Conservation (phyloP, 2,329 filamentous ascomycete genomes). For the Alternaria arborescens region DNA sequence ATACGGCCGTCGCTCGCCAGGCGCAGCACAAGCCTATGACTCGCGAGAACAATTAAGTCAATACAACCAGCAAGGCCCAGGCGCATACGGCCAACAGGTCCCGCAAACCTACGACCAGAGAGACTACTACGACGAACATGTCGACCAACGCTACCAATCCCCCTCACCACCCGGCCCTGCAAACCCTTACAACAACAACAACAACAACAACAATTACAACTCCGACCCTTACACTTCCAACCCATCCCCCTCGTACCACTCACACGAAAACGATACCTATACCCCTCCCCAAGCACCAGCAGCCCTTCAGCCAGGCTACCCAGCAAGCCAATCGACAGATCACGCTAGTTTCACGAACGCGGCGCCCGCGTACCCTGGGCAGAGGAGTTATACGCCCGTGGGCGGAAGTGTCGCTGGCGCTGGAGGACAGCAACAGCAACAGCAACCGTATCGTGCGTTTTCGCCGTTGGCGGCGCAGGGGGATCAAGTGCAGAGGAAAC, state of each 20-base stretch:
- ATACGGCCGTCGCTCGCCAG: constrained; percentile 28
- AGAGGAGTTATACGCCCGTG: constrained; percentile 11
- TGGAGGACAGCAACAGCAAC: background rate
- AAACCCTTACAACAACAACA: constrained; percentile 1
- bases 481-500: background rate
- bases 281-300: constrained; percentile 1
- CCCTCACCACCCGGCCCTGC: constrained; percentile 2
- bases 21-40: constrained; percentile 21
- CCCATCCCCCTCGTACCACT: constrained; percentile 9
- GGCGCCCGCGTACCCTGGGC: constrained; percentile 10
- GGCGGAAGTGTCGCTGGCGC: background rate
- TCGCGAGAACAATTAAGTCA: constrained; percentile 23
- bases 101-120: constrained; percentile 12
- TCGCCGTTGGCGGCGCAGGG: constrained; percentile 3
- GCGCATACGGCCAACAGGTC: constrained; percentile 7
- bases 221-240: background rate
- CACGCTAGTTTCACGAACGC: background rate
- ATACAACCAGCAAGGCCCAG: constrained; percentile 14
- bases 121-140: constrained; percentile 10
- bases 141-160: constrained; percentile 6
- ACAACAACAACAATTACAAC: background rate
- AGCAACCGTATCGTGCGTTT: constrained; percentile 13
- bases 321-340: background rate
- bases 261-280: background rate
- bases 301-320: background rate